phyloP scores from a whole-genome alignment of 139 green algal genomes.

The Chlamydomonas sp. region DNA sequence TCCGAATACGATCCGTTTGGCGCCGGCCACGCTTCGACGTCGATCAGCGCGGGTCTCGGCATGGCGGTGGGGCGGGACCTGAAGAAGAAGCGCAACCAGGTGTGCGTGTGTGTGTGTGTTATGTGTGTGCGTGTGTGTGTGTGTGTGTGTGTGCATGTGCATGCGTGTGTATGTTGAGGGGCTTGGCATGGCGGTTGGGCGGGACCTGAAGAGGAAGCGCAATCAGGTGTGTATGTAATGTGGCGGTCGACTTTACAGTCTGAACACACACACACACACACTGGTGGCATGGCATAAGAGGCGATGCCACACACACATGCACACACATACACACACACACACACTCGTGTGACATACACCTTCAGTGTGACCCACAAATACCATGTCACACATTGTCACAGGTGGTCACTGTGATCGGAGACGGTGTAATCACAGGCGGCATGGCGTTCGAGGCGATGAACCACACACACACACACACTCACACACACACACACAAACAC shows the following conservation, averaged over 20 bases:
- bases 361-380: too few species aligned
- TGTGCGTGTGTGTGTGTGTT: slow-evolving; percentile 45
- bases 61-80: slow-evolving; percentile 87
- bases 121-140: neutral
- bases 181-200: neutral
- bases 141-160: neutral
- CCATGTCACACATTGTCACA: too few species aligned
- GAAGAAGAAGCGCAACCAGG: slow-evolving; percentile 62
- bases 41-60: slow-evolving; percentile 80
- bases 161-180: neutral
- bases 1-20: slow-evolving; percentile 89
- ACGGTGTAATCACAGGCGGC: neutral
- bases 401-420: neutral
- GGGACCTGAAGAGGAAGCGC: slow-evolving; percentile 49
- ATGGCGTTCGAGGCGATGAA: too few species aligned
- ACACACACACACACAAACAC: too few species aligned
- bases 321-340: too few species aligned
- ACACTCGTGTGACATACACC: slow-evolving; percentile 20
- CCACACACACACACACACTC: too few species aligned
- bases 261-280: too few species aligned
- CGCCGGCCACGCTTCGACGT: slow-evolving; percentile 85
- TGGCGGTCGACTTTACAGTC: too few species aligned
- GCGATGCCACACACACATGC: too few species aligned
- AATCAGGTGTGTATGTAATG: slow-evolving; percentile 59
- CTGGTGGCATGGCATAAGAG: too few species aligned